Conservation (phyloP, 306 rosid genomes). For the Vigna trinervia region DNA sequence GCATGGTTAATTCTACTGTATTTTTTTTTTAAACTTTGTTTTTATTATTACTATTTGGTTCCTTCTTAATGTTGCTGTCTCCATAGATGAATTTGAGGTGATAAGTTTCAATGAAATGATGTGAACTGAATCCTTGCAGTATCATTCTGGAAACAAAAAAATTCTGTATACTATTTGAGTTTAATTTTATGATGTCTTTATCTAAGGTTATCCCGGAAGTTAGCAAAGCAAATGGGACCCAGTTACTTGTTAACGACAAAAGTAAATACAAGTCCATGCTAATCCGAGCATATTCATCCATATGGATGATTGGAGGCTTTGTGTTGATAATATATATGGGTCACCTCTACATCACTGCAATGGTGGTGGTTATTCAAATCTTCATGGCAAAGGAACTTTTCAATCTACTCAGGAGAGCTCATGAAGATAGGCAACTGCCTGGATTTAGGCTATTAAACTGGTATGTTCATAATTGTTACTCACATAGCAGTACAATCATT, state of each 20-base stretch:
- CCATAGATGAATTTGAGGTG: conserved; percentile 13
- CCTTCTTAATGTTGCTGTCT: conserved; percentile 26
- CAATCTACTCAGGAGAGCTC: conserved; percentile 87
- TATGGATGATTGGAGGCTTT: conserved; percentile 99
- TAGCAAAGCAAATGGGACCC: conserved; percentile 69
- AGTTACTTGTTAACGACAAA: conserved; percentile 80
- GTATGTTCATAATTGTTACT: conserved; percentile 52
- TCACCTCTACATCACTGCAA: conserved; percentile 90
- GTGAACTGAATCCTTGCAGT: not conserved
- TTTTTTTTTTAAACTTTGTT: not conserved
- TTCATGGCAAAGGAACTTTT: conserved; percentile 95
- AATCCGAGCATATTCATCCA: conserved; percentile 83
- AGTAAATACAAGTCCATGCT: conserved; percentile 90
- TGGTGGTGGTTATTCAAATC: conserved; percentile 96
- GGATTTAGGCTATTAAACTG: conserved; percentile 97
- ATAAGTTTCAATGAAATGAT: conserved; percentile 25
- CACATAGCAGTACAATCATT: conserved; percentile 20
- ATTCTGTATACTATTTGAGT: conserved; percentile 30
- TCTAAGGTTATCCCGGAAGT: conserved; percentile 70
- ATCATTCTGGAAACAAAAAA: conserved; percentile 11
- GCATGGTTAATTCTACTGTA: not conserved
- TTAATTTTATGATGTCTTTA: conserved; percentile 37
- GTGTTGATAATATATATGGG: conserved; percentile 80
- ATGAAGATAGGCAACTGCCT: conserved; percentile 88
- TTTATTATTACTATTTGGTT: conserved; percentile 7